These are phyloP conservation scores for Podospora comata DNA, from an alignment of 495 filamentous ascomycete species.

Conservation along the genomic window DNA sequence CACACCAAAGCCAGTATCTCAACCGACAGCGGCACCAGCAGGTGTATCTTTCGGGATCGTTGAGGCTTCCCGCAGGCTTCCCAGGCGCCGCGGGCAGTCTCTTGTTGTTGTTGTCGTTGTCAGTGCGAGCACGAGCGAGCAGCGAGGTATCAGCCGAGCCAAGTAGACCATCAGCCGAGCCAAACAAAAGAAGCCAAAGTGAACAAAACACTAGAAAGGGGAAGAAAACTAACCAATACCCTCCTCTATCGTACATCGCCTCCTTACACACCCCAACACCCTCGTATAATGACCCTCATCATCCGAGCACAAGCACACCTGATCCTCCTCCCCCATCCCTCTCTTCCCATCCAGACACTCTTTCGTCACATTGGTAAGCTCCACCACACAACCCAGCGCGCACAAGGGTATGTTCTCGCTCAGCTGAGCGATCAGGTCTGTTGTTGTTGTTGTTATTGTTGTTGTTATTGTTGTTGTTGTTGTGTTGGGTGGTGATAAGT, in stretches of 20 bases:
- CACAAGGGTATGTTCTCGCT: not conserved
- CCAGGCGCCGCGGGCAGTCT: slow-evolving; percentile 23
- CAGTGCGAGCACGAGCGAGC: not conserved
- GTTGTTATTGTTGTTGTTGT: too few relatives aligned
- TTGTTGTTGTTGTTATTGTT: not conserved
- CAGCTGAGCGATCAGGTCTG: not conserved
- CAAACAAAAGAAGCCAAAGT: not conserved
- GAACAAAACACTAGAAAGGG: not conserved
- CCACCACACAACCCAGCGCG: not conserved
- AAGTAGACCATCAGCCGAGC: not conserved
- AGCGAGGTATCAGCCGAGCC: too few relatives aligned
- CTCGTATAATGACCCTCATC: slow-evolving; percentile 7
- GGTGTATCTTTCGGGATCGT: slow-evolving; percentile 19
- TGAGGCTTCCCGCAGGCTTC: slow-evolving; percentile 23
- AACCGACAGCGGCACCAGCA: slow-evolving; percentile 17
- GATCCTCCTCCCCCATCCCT: not conserved
- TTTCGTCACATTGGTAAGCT: not conserved
- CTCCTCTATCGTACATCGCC: slow-evolving; percentile 7
- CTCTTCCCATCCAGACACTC: not conserved
- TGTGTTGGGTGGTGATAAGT: too few relatives aligned
- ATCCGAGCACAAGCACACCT: slow-evolving; percentile 2
- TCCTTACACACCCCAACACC: slow-evolving; percentile 9
- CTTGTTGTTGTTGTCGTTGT: slow-evolving; percentile 10
- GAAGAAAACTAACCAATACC: slow-evolving; percentile 7
- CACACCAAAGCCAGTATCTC: slow-evolving; percentile 23